A percentile compares a stretch with the other conserved stretches of the same genome.
These are phyloP conservation scores for Lentinula detonsa DNA, from an alignment of 768 basidiomycete genomes.

Conservation along the genomic window DNA sequence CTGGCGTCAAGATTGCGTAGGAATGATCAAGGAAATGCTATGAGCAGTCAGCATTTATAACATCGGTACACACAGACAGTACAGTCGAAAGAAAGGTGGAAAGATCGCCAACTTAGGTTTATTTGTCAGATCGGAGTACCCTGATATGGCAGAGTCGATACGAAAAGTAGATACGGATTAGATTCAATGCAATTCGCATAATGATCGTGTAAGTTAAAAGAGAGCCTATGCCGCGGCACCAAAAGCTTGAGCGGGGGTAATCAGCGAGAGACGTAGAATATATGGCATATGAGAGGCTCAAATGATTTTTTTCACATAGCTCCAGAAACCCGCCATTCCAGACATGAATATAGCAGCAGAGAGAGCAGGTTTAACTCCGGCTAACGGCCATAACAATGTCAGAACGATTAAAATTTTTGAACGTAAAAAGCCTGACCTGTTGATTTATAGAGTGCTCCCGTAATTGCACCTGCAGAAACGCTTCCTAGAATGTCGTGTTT, in stretches of 20 bases:
- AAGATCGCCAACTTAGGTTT: constrained; percentile 32
- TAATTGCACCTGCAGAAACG: constrained; percentile 87
- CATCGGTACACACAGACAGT: constrained; percentile 23
- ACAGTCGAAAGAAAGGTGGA: constrained; percentile 20
- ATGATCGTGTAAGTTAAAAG: constrained; percentile 27
- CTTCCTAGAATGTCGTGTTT: constrained; percentile 89
- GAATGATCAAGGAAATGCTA: constrained; percentile 8
- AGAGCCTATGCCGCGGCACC: constrained; percentile 35
- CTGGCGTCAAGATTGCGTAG: constrained; percentile 7
- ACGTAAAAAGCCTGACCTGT: constrained; percentile 63
- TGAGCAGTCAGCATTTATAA: constrained; percentile 37
- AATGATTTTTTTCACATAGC: constrained; percentile 87
- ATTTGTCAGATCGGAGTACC: constrained; percentile 34
- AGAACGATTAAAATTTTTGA: constrained; percentile 22
- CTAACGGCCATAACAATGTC: constrained; percentile 47
- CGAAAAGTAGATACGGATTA: constrained; percentile 34
- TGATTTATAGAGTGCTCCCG: constrained; percentile 88
- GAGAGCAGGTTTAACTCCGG: constrained; percentile 86
- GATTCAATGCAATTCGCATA: constrained; percentile 17
- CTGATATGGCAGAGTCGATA: constrained; percentile 37
- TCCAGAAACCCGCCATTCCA: constrained; percentile 88
- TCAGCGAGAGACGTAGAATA: constrained; percentile 41
- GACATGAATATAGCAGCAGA: constrained; percentile 88
- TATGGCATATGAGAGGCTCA: constrained; percentile 48
- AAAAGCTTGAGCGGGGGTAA: constrained; percentile 30